Evolutionary conservation across 805 yeast genomes (phyloP).

Genomic region (Sugiyamaella boreocaroliniensis): DNA sequence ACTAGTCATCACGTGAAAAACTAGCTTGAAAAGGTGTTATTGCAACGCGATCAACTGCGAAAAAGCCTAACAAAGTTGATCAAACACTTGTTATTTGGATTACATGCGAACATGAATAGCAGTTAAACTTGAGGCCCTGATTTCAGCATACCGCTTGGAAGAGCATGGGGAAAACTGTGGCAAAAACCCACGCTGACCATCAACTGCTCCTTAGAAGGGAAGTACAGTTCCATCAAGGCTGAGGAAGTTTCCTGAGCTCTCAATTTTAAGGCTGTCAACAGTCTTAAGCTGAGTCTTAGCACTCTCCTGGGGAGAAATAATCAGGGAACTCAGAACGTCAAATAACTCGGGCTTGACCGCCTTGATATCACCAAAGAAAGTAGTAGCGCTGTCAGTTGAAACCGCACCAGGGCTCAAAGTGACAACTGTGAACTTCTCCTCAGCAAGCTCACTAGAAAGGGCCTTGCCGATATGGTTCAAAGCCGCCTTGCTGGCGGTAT

Average conservation of each 20-base stretch:
- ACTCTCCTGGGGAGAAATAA: conserved; percentile 22
- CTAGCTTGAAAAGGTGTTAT: no score
- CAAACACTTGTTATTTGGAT: no score
- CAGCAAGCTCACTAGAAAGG: conserved; percentile 25
- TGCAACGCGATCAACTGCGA: no score
- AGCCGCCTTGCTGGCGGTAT: conserved; percentile 37
- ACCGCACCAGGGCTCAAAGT: conserved; percentile 38
- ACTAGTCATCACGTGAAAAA: no score
- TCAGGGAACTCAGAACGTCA: conserved; percentile 5
- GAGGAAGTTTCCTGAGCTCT: conserved; percentile 23
- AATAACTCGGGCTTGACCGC: conserved; percentile 4
- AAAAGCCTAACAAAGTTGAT: no score
- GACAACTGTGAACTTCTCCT: conserved; percentile 27
- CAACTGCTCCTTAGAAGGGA: background rate
- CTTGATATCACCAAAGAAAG: conserved; percentile 1
- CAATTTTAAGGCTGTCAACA: conserved; percentile 19
- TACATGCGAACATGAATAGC: no score
- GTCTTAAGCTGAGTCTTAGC: conserved; percentile 20
- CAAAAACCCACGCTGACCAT: no score
- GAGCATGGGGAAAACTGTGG: no score
- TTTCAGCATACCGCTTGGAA: no score
- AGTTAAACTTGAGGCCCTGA: no score
- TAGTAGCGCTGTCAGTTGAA: conserved; percentile 30
- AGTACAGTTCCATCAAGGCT: conserved; percentile 10
- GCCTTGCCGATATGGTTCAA: conserved; percentile 30